A percentile compares a stretch with the other conserved stretches of the same genome.
phyloP scores from a whole-genome alignment of 768 basidiomycete species.

The Russula sp. region DNA sequence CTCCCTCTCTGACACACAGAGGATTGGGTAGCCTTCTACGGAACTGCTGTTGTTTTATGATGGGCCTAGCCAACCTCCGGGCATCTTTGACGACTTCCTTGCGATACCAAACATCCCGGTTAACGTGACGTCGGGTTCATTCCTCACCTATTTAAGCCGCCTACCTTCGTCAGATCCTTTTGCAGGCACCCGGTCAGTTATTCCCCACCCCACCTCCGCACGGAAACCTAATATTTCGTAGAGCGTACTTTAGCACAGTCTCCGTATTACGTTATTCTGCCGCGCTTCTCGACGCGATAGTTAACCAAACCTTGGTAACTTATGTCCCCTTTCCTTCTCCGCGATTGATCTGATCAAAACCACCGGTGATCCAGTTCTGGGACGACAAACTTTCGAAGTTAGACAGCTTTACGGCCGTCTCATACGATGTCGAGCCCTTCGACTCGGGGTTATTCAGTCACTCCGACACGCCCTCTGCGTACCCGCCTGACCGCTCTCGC shows the following conservation, averaged over 20 bases:
- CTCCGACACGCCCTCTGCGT: constrained; percentile 10
- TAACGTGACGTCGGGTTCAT: neutral
- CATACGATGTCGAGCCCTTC: constrained; percentile 18
- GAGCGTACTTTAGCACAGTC: constrained; percentile 6
- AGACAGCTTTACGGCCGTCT: neutral
- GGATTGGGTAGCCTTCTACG: neutral
- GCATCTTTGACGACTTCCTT: constrained; percentile 22
- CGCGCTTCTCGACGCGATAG: neutral
- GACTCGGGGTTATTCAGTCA: constrained; percentile 2
- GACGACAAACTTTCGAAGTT: neutral
- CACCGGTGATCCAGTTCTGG: neutral
- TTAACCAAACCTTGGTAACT: constrained; percentile 8
- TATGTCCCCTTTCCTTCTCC: neutral
- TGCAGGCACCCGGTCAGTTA: neutral
- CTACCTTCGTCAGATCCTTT: neutral
- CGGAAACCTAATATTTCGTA: neutral
- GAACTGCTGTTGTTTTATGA: constrained; percentile 22
- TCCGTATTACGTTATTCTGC: neutral
- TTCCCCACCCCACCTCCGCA: neutral
- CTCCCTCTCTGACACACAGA: neutral
- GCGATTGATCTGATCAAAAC: neutral
- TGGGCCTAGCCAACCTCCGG: constrained; percentile 20
- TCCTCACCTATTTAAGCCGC: neutral
- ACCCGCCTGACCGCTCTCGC: constrained; percentile 21
- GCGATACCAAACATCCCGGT: neutral